Evolutionary conservation across 805 yeast genomes (phyloP).

Genomic region (Suhomyces kilbournensis): DNA sequence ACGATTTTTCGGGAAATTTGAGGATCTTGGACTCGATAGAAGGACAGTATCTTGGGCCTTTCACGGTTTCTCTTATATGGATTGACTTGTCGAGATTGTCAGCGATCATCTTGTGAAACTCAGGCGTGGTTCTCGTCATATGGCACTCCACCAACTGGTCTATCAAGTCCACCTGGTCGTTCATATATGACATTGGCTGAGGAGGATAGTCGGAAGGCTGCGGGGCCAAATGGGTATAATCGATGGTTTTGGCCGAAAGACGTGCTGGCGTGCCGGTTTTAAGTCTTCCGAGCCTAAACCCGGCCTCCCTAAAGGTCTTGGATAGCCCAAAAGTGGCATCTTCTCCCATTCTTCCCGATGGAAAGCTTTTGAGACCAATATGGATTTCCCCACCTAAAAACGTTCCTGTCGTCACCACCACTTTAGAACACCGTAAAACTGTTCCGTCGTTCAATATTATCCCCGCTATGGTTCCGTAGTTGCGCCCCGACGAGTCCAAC

Average conservation of each 20-base stretch:
- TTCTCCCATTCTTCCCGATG: constrained; percentile 95
- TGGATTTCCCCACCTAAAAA: constrained; percentile 94
- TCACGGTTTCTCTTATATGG: constrained; percentile 89
- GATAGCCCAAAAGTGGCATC: constrained; percentile 87
- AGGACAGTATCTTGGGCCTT: constrained; percentile 97
- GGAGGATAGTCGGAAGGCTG: constrained; percentile 86
- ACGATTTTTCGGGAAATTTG: constrained; percentile 69
- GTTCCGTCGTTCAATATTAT: constrained; percentile 68
- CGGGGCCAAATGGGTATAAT: constrained; percentile 57
- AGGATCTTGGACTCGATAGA: constrained; percentile 88
- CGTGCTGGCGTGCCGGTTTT: constrained; percentile 99
- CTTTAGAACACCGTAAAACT: constrained; percentile 57
- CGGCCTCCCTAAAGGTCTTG: constrained; percentile 68
- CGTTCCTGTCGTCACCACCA: constrained; percentile 94
- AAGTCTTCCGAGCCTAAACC: constrained; percentile 81
- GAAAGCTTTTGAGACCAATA: constrained; percentile 73
- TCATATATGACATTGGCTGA: constrained; percentile 84
- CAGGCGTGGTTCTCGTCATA: constrained; percentile 74
- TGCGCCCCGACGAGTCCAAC: constrained; percentile 37
- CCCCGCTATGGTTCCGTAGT: constrained; percentile 56
- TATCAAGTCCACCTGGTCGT: constrained; percentile 58
- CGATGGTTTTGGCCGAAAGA: constrained; percentile 65
- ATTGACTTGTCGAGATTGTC: constrained; percentile 76
- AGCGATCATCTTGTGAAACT: constrained; percentile 66
- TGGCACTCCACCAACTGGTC: constrained; percentile 65